Evolutionary conservation across 192 early-diverging fungal species (phyloP).

Genomic region (Coemansia pectinata): DNA sequence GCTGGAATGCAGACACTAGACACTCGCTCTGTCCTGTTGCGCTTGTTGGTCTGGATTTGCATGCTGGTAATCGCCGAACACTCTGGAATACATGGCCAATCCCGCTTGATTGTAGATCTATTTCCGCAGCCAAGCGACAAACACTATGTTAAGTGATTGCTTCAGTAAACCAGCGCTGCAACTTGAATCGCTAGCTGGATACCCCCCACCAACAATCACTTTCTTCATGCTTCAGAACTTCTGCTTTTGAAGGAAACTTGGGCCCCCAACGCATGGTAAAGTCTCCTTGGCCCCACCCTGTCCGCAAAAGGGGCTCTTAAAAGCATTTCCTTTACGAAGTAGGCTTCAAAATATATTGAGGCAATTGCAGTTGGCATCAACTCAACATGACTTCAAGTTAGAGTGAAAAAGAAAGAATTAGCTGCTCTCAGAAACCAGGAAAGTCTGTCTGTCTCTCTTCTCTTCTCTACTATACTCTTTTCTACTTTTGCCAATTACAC

Average conservation of each 20-base stretch:
- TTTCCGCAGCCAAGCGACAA: neutral
- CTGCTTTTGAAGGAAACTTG: too few relatives aligned
- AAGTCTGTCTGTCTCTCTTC: neutral
- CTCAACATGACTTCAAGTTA: neutral
- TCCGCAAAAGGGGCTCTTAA: neutral
- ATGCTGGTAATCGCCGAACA: neutral
- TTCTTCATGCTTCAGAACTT: too few relatives aligned
- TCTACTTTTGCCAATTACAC: neutral
- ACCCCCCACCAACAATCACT: too few relatives aligned
- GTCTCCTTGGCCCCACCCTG: too few relatives aligned
- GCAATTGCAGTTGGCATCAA: neutral
- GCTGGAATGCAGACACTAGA: neutral
- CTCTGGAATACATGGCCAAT: neutral
- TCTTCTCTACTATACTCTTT: neutral
- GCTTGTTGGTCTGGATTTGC: neutral
- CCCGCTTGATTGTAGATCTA: neutral
- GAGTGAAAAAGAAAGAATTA: neutral
- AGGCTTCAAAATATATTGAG: neutral
- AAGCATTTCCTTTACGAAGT: neutral
- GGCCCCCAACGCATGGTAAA: too few relatives aligned
- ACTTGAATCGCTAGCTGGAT: too few relatives aligned
- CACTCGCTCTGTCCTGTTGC: neutral
- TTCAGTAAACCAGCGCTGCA: neutral
- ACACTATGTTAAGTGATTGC: neutral
- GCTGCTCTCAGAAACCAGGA: neutral